These are phyloP conservation scores for Aspergillus hortae DNA, from an alignment of 2,329 filamentous ascomycete species.

Conservation along the genomic window DNA sequence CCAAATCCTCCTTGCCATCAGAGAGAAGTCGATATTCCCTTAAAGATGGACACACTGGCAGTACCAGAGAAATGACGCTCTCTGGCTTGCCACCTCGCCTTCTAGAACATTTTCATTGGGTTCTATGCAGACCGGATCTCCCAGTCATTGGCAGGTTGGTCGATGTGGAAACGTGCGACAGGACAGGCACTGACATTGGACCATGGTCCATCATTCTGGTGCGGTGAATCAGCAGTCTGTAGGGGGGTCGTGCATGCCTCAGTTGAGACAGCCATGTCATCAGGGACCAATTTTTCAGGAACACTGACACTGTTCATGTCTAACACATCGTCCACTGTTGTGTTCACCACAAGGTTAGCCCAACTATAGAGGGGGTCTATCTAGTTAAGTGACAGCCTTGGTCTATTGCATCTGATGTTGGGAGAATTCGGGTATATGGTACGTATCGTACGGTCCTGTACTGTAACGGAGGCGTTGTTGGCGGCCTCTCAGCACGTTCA, in stretches of 20 bases:
- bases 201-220: slow-evolving; percentile 7
- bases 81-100: slow-evolving; percentile 1
- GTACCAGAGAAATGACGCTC: too few species aligned
- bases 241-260: too few species aligned
- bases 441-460: slow-evolving; percentile 1
- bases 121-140: slow-evolving; percentile 20
- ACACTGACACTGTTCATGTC: too few species aligned
- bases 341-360: too few species aligned
- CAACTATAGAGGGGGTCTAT: too few species aligned
- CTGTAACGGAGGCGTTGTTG: not conserved
- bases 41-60: too few species aligned
- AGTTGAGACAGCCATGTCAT: too few species aligned
- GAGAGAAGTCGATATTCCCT: too few species aligned
- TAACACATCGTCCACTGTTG: too few species aligned
- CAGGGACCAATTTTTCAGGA: too few species aligned
- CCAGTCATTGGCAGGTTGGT: slow-evolving; percentile 11
- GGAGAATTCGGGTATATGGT: not conserved
- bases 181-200: slow-evolving; percentile 10
- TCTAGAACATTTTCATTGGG: slow-evolving; percentile 18
- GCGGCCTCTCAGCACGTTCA: not conserved
- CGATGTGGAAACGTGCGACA: slow-evolving; percentile 10
- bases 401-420: not conserved
- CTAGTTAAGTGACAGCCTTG: too few species aligned
- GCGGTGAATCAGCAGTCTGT: slow-evolving; percentile 3
- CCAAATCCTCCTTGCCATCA: too few species aligned